Percentiles rank a stretch among this genome's conserved stretches.
Evolutionary conservation across 345 rosid species (phyloP).

Genomic region (Mallotus nudiflorus): DNA sequence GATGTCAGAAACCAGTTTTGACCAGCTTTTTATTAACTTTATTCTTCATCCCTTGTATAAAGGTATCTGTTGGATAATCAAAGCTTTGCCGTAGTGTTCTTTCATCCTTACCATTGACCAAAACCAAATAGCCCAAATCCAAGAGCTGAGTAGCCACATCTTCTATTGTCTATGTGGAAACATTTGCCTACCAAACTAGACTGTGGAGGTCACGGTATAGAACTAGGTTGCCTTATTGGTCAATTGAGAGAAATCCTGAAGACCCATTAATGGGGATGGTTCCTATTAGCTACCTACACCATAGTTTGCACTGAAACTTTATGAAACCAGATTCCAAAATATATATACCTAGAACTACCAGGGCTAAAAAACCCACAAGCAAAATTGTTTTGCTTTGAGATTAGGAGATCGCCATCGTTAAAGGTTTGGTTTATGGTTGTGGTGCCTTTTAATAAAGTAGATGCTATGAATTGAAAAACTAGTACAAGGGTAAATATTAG

Average conservation of each 20-base stretch:
- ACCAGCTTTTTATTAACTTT: slow-evolving; percentile 23
- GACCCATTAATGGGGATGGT: slow-evolving; percentile 19
- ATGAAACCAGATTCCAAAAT: slow-evolving; percentile 31
- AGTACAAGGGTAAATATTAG: no score
- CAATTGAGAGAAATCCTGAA: slow-evolving; percentile 16
- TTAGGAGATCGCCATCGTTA: slow-evolving; percentile 5
- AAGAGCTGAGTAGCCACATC: slow-evolving; percentile 5
- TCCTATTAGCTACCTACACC: slow-evolving; percentile 34
- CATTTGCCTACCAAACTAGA: slow-evolving; percentile 26
- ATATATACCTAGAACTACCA: slow-evolving; percentile 5
- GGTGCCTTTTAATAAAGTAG: not conserved
- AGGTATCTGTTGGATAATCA: slow-evolving; percentile 28
- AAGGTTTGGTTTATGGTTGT: slow-evolving; percentile 15
- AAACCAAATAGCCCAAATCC: slow-evolving; percentile 20
- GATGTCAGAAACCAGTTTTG: slow-evolving; percentile 16
- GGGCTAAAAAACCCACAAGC: slow-evolving; percentile 34
- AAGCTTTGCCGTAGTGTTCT: slow-evolving; percentile 36
- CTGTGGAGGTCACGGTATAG: not conserved
- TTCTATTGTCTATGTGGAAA: not conserved
- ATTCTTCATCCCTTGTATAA: slow-evolving; percentile 19
- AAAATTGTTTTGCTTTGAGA: slow-evolving; percentile 7
- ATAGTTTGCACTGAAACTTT: slow-evolving; percentile 15
- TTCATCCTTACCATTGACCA: not conserved
- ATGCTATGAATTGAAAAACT: no score
- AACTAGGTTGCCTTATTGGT: slow-evolving; percentile 20